A percentile compares a stretch with the other conserved stretches of the same genome.
Conservation (phyloP, 495 filamentous ascomycete genomes). For the Neurospora tetraspora region DNA sequence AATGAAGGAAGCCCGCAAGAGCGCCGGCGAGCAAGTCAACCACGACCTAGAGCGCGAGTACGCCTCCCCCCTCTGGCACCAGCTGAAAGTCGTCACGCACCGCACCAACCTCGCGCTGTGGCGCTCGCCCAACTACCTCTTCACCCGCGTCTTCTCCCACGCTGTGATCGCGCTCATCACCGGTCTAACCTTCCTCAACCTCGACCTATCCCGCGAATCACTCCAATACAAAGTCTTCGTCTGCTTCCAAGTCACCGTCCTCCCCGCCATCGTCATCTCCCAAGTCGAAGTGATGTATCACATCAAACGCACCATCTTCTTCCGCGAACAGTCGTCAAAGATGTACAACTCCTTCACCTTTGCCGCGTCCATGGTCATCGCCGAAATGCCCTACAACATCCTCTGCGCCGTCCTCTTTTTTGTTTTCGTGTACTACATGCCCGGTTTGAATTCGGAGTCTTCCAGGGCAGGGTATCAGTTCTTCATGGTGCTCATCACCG, state of each 20-base stretch:
- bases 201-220: conserved; percentile 55
- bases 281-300: conserved; percentile 72
- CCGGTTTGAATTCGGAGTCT: conserved; percentile 45
- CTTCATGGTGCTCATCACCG: conserved; percentile 68
- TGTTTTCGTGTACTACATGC: conserved; percentile 66
- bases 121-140: conserved; percentile 66
- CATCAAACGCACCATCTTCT: conserved; percentile 63
- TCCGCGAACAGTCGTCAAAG: conserved; percentile 68
- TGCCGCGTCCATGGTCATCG: conserved; percentile 56
- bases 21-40: conserved; percentile 33
- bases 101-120: conserved; percentile 61
- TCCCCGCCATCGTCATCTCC: conserved; percentile 65
- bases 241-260: conserved; percentile 71
- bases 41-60: conserved; percentile 52
- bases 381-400: conserved; percentile 67
- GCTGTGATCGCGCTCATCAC: conserved; percentile 62
- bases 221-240: conserved; percentile 76
- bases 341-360: conserved; percentile 70
- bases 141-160: conserved; percentile 70
- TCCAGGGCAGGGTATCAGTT: conserved; percentile 70
- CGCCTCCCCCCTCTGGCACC: conserved; percentile 63
- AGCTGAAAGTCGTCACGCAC: conserved; percentile 54
- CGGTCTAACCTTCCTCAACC: conserved; percentile 60
- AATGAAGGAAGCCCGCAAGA: conserved; percentile 51
- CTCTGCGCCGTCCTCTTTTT: conserved; percentile 67